These are phyloP conservation scores for Blumeriella jaapii DNA, from an alignment of 2,329 filamentous ascomycete genomes.

Conservation along the genomic window DNA sequence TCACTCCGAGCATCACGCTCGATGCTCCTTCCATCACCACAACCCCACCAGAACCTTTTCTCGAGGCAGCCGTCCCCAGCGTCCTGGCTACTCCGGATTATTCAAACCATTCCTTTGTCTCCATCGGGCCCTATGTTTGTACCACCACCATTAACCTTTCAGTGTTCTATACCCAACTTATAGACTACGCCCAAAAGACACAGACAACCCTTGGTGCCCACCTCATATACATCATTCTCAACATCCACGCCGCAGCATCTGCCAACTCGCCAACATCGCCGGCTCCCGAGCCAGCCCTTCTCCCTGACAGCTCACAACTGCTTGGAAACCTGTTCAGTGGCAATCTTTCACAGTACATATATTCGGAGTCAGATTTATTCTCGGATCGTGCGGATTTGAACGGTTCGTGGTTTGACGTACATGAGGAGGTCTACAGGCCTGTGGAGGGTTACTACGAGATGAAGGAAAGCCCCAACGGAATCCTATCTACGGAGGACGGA, in stretches of 20 bases:
- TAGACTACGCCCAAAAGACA: conserved; percentile 41
- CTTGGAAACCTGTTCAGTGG: conserved; percentile 37
- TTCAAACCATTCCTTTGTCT: conserved; percentile 27
- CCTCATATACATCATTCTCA: conserved; percentile 41
- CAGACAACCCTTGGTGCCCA: conserved; percentile 43
- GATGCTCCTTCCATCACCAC: not conserved
- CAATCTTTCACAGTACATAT: conserved; percentile 39
- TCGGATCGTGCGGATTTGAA: conserved; percentile 45
- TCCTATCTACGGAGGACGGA: conserved; percentile 41
- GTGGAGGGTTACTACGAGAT: conserved; percentile 40
- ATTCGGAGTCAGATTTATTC: conserved; percentile 38
- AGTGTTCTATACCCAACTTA: conserved; percentile 37
- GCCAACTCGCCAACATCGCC: conserved; percentile 32
- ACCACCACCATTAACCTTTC: conserved; percentile 39
- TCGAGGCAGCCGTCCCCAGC: conserved; percentile 15
- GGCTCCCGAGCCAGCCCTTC: conserved; percentile 28
- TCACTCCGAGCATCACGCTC: not conserved
- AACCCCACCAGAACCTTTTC: conserved; percentile 3
- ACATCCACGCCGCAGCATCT: conserved; percentile 45
- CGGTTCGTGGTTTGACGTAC: conserved; percentile 41
- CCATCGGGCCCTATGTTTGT: conserved; percentile 44
- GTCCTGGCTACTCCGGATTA: conserved; percentile 10
- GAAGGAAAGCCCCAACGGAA: conserved; percentile 17
- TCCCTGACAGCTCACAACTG: conserved; percentile 35
- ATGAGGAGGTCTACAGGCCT: conserved; percentile 32